Base-by-base conservation (phyloP, 1,284 basidiomycete species). In the Sporisorium iseilematis-ciliati region DNA sequence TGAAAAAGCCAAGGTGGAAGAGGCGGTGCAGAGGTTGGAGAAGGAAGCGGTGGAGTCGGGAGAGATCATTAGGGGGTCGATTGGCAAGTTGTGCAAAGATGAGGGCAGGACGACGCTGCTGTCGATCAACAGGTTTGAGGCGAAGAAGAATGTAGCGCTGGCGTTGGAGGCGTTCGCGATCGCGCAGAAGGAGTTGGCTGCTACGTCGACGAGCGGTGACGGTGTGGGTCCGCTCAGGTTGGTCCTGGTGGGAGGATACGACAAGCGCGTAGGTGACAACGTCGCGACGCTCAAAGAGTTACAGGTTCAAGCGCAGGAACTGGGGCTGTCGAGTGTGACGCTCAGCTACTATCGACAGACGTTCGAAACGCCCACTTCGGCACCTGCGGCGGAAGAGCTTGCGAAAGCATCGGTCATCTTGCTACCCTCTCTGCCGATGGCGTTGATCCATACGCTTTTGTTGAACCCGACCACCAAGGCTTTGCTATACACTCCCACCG, bases 71-170 rank as follows among this genome's bases (percentile, higher is more conserved):
- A 43, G 59, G 10, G 42, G 38, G 7, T 54, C 58, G 29, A 65
- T 76, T 40, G 59, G 61, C 8, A 18, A 53, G 1, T 57, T 71
- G 18, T 76, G 74, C 45, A 20, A 59, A 35, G 70, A 68, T 29
- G 29, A 51, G n/a, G 49, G 57, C 26, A 64, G 89, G 4, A 93
- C 92, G 1, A 94, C 92, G 0, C 86, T 99, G 2, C 81, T 98
- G 0, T 97, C 95, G 0, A 88, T 99, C 56, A 99, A 99, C 84
- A 92, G 96, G 0, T 99, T 97, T 82, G 96, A 99, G 86, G 90
- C 89, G 73, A 99, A 98, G 88, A 99, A 99, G 87, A 96, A 99
- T 77, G 88, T 90, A 0, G 90, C 89, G 0, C 87, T 99, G 2
- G 95, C 95, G 0, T 88, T 99, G 26, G 87, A 91, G 48, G 88